Percentiles rank a stretch among this genome's conserved stretches.
phyloP scores from a whole-genome alignment of 495 filamentous ascomycete genomes.

The Talaromyces proteolyticus region DNA sequence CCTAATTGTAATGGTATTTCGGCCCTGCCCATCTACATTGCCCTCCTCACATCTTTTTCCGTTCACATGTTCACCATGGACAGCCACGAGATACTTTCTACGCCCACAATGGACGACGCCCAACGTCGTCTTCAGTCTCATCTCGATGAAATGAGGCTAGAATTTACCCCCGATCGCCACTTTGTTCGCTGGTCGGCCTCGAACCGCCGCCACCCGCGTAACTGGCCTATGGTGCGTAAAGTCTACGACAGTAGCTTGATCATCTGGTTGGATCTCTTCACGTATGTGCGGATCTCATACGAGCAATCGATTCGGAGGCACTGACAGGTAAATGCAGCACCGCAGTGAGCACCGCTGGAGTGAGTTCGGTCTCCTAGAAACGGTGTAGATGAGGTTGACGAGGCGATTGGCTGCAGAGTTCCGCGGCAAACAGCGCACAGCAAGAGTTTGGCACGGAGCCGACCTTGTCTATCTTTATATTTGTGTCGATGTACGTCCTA shows the following conservation, averaged over 20 bases:
- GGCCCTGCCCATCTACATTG: too few relatives aligned
- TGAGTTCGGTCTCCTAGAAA: constrained; percentile 15
- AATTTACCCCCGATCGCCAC: constrained; percentile 26
- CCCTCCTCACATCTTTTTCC: too few relatives aligned
- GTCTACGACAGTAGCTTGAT: constrained; percentile 27
- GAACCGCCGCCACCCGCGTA: constrained; percentile 33
- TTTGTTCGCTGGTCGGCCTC: constrained; percentile 30
- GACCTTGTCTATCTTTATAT: constrained; percentile 30
- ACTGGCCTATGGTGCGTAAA: constrained; percentile 31
- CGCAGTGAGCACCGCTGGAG: constrained; percentile 33
- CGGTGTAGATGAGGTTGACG: background rate
- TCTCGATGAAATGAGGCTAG: constrained; percentile 15
- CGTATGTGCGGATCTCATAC: constrained; percentile 17
- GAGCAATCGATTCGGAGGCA: background rate
- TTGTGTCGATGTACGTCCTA: constrained; percentile 27
- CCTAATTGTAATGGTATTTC: too few relatives aligned
- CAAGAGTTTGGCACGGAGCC: constrained; percentile 22
- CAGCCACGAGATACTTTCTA: too few relatives aligned
- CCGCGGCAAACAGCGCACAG: constrained; percentile 24
- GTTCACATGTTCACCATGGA: too few relatives aligned
- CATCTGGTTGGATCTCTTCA: constrained; percentile 34
- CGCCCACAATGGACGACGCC: too few relatives aligned
- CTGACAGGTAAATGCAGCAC: constrained; percentile 17
- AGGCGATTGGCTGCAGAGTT: constrained; percentile 13
- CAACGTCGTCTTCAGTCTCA: background rate